Evolutionary conservation across 1,284 basidiomycete species (phyloP).

Genomic region (Vanrija sp.): DNA sequence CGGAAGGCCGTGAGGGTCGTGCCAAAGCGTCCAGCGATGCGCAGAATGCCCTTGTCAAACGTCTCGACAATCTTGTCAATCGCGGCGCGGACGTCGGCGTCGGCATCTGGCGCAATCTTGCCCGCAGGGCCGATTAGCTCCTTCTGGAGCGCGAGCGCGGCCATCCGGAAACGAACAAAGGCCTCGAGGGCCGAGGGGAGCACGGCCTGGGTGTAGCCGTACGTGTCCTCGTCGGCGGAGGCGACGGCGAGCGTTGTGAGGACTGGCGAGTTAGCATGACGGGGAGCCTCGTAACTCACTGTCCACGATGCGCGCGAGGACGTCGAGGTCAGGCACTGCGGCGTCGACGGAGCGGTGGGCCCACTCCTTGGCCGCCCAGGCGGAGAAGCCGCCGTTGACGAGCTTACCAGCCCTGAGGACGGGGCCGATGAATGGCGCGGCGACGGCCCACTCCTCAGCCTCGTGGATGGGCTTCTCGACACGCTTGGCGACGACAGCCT

Average conservation of each 20-base stretch:
- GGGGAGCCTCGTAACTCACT: conserved; percentile 32
- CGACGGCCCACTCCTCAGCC: conserved; percentile 11
- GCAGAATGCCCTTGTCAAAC: conserved; percentile 25
- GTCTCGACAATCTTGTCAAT: conserved; percentile 5
- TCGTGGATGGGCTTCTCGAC: conserved; percentile 9
- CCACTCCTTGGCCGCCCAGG: conserved; percentile 35
- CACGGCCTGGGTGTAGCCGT: conserved; percentile 41
- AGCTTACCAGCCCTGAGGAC: conserved; percentile 3
- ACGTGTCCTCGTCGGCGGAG: conserved; percentile 40
- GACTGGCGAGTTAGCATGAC: conserved; percentile 18
- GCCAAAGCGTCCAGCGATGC: conserved; percentile 35
- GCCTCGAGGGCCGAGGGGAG: conserved; percentile 42
- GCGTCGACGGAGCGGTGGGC: conserved; percentile 20
- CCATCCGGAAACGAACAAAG: conserved; percentile 31
- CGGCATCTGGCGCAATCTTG: conserved; percentile 9
- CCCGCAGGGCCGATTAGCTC: conserved; percentile 20
- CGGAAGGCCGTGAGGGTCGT: conserved; percentile 35
- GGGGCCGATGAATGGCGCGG: conserved; percentile 10
- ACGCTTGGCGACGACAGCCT: conserved; percentile 6
- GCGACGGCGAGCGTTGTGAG: conserved; percentile 32
- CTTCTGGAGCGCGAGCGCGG: conserved; percentile 19
- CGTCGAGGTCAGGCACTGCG: conserved; percentile 26
- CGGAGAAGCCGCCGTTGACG: conserved; percentile 6
- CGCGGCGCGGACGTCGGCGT: conserved; percentile 7
- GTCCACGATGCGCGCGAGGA: conserved; percentile 30